phyloP scores from a whole-genome alignment of 2,329 filamentous ascomycete species.

The Lachnellula willkommii region DNA sequence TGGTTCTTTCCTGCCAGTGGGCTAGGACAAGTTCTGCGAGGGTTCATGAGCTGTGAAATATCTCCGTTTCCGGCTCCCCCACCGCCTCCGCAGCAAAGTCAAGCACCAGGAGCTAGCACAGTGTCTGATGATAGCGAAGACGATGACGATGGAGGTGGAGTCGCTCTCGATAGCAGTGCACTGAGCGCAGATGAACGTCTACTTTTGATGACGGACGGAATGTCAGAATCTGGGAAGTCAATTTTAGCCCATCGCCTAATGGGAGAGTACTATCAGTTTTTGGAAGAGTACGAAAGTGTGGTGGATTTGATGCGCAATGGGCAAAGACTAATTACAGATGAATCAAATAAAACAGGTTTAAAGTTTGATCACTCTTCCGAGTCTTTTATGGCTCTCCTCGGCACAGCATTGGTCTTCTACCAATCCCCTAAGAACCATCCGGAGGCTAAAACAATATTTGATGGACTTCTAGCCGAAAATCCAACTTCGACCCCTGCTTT shows the following conservation, averaged over 20 bases:
- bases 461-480: slow-evolving; percentile 71
- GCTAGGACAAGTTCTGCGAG: slow-evolving; percentile 73
- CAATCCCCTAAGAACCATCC: slow-evolving; percentile 85
- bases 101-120: slow-evolving; percentile 29
- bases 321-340: slow-evolving; percentile 51
- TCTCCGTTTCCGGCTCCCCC: slow-evolving; percentile 65
- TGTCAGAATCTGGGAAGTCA: slow-evolving; percentile 59
- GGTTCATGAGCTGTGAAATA: slow-evolving; percentile 74
- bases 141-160: slow-evolving; percentile 50
- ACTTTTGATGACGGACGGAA: slow-evolving; percentile 72
- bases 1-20: slow-evolving; percentile 79
- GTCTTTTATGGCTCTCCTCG: slow-evolving; percentile 70
- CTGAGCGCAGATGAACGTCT: slow-evolving; percentile 69
- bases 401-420: slow-evolving; percentile 82
- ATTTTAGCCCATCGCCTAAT: slow-evolving; percentile 78
- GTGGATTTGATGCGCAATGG: slow-evolving; percentile 77
- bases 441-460: slow-evolving; percentile 82
- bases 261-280: slow-evolving; percentile 73
- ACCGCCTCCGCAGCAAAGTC: slow-evolving; percentile 23
- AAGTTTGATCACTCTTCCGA: slow-evolving; percentile 65
- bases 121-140: slow-evolving; percentile 47
- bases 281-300: slow-evolving; percentile 80
- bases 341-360: slow-evolving; percentile 63
- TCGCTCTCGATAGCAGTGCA: slow-evolving; percentile 51
- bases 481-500: slow-evolving; percentile 72